phyloP scores from a whole-genome alignment of 805 yeast genomes.

The Torulaspora franciscae region DNA sequence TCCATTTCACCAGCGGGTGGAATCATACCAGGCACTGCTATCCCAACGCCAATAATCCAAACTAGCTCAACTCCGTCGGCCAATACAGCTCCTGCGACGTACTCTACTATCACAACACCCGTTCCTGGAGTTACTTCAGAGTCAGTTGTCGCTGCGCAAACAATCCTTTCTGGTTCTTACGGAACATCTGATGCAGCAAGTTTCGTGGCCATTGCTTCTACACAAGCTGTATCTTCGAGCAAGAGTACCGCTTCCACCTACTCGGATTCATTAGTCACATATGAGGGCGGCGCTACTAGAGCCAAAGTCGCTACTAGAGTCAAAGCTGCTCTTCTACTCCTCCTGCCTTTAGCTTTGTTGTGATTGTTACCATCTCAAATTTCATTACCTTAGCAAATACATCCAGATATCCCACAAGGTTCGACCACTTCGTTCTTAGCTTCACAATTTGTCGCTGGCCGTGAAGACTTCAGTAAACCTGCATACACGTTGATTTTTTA shows the following conservation, averaged over 20 bases:
- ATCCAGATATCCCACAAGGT: background rate
- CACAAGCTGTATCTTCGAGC: background rate
- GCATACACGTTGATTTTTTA: too few species aligned
- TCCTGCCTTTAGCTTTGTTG: conserved; percentile 15
- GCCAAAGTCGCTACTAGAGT: conserved; percentile 6
- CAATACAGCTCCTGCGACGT: background rate
- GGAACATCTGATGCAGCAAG: background rate
- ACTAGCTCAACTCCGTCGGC: background rate
- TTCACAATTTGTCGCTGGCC: background rate
- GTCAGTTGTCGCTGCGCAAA: background rate
- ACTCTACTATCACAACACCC: background rate
- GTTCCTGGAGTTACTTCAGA: background rate
- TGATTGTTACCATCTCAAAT: background rate
- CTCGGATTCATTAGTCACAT: conserved; percentile 4
- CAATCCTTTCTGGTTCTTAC: background rate
- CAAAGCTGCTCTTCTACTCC: conserved; percentile 7
- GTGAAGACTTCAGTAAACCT: background rate
- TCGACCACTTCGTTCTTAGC: background rate
- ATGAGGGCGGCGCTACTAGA: conserved; percentile 9
- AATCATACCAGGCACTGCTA: background rate
- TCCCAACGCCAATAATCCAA: background rate
- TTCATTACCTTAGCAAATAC: background rate
- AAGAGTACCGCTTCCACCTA: conserved; percentile 10
- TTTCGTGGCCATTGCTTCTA: background rate
- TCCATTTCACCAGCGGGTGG: background rate